phyloP scores from a whole-genome alignment of 2,329 filamentous ascomycete species.

The Lasiodiplodia gonubiensis region DNA sequence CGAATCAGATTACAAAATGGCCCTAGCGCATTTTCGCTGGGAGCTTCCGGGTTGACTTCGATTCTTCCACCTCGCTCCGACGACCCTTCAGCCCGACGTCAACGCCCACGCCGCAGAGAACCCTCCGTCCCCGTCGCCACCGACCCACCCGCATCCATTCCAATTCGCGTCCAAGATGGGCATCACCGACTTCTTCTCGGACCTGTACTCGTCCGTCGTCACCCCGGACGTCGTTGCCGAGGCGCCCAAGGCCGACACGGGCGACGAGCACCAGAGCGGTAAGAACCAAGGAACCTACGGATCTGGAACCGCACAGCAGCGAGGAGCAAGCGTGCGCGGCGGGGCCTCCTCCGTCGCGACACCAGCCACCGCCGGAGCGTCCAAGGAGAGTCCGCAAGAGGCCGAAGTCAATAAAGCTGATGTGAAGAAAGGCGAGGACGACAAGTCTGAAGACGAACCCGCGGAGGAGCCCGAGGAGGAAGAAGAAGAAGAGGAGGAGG shows the following conservation, averaged over 20 bases:
- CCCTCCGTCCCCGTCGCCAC: not conserved
- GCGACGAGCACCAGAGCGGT: conserved; percentile 42
- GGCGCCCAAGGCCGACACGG: conserved; percentile 46
- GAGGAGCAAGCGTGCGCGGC: conserved; percentile 42
- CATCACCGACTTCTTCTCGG: conserved; percentile 68
- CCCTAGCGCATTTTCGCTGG: conserved; percentile 26
- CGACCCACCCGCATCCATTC: not conserved
- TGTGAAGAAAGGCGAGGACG: conserved; percentile 41
- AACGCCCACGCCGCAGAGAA: conserved; percentile 6
- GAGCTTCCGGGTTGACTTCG: conserved; percentile 24
- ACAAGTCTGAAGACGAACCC: conserved; percentile 58
- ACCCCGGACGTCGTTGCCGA: conserved; percentile 53
- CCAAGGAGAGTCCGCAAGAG: conserved; percentile 49
- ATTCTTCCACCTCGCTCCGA: conserved; percentile 28
- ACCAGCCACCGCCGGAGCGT: conserved; percentile 46
- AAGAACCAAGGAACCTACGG: conserved; percentile 43
- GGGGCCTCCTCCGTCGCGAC: conserved; percentile 47
- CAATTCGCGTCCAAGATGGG: conserved; percentile 54
- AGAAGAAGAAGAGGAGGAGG: conserved; percentile 80
- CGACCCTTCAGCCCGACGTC: conserved; percentile 24
- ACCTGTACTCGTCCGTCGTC: conserved; percentile 69
- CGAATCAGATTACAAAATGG: conserved; percentile 28
- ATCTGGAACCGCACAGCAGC: conserved; percentile 38
- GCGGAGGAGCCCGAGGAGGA: conserved; percentile 72
- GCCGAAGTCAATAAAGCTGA: conserved; percentile 34